phyloP scores from a whole-genome alignment of 2,329 filamentous ascomycete genomes.

The Talaromyces amestolkiae region DNA sequence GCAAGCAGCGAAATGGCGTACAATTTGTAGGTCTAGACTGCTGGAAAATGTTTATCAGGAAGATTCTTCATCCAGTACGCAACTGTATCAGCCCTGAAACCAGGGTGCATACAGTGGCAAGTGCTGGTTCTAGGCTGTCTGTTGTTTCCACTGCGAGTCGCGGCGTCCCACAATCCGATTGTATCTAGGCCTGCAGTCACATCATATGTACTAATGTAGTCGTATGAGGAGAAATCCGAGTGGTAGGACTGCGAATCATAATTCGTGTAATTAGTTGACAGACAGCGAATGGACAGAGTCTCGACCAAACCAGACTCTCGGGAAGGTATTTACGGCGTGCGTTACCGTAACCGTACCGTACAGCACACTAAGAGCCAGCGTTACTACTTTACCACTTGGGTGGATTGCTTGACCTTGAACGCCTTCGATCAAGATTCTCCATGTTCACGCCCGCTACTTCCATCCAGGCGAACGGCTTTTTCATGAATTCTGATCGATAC shows the following conservation, averaged over 20 bases:
- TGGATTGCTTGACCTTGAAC: not conserved
- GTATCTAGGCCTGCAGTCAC: not conserved
- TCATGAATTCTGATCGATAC: not conserved
- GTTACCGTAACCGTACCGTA: not conserved
- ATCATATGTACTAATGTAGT: not conserved
- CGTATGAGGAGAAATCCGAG: not conserved
- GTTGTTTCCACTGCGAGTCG: not conserved
- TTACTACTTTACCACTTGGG: slow-evolving; percentile 10
- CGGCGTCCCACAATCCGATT: not conserved
- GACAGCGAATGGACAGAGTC: not conserved
- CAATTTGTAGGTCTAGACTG: not conserved
- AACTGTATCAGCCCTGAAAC: not conserved
- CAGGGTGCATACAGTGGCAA: not conserved
- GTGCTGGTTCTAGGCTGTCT: slow-evolving; percentile 1
- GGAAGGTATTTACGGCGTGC: not conserved
- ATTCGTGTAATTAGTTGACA: too few relatives aligned
- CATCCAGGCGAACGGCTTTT: slow-evolving; percentile 3
- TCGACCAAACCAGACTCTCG: not conserved
- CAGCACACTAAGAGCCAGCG: not conserved
- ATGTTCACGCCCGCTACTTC: not conserved
- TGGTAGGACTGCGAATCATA: not conserved
- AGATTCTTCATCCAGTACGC: not conserved
- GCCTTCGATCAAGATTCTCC: not conserved
- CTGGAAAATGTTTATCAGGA: not conserved
- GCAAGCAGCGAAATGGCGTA: not conserved